A percentile compares a stretch with the other conserved stretches of the same genome.
These are phyloP conservation scores for Hypoxylon sp. DNA, from an alignment of 2,329 filamentous ascomycete species.

Conservation along the genomic window DNA sequence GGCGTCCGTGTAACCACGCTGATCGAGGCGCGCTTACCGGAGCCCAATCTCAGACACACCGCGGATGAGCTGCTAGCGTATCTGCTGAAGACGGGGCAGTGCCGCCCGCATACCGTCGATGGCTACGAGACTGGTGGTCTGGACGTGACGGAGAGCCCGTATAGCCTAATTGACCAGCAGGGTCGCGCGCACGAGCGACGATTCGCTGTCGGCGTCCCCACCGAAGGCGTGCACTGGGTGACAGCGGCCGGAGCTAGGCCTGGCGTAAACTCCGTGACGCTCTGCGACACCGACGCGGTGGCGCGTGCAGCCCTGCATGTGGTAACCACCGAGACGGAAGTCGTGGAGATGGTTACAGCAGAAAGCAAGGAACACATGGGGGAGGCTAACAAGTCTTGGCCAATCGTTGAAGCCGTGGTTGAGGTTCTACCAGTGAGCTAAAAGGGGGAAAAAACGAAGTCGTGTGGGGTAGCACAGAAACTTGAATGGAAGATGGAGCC, in stretches of 20 bases:
- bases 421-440: not conserved
- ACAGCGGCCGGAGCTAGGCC: conserved; percentile 39
- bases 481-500: not conserved
- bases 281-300: conserved; percentile 36
- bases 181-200: conserved; percentile 32
- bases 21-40: conserved; percentile 42
- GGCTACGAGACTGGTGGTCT: conserved; percentile 33
- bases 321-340: conserved; percentile 3
- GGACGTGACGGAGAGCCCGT: conserved; percentile 26
- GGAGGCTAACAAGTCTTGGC: not conserved
- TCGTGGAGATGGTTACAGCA: not conserved
- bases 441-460: not conserved
- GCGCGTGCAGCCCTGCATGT: conserved; percentile 24
- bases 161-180: conserved; percentile 26
- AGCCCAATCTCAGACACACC: conserved; percentile 30
- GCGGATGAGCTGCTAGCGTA: conserved; percentile 36
- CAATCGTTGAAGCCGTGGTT: conserved; percentile 1
- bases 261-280: conserved; percentile 40
- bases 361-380: not conserved
- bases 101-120: conserved; percentile 28
- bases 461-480: too few species aligned
- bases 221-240: conserved; percentile 44
- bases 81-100: conserved; percentile 35
- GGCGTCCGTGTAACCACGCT: conserved; percentile 37
- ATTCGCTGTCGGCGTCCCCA: conserved; percentile 42